Conservation (phyloP, 106 monocot species). For the Acanthochlamys bracteata region DNA sequence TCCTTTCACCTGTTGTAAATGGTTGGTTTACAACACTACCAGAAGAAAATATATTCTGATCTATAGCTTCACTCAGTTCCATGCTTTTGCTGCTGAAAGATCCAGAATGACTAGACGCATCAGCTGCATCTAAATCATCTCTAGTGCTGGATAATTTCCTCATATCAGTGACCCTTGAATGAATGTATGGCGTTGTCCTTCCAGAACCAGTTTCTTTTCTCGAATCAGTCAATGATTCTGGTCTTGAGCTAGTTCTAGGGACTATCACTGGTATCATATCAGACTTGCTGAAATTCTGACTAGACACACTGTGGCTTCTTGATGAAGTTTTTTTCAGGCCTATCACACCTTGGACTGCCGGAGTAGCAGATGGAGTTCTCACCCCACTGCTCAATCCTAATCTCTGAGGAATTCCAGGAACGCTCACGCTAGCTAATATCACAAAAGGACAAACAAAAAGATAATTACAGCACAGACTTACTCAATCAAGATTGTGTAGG, state of each 20-base stretch:
- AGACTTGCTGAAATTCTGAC: slow-evolving; percentile 38
- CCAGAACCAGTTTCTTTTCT: slow-evolving; percentile 35
- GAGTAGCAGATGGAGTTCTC: slow-evolving; percentile 29
- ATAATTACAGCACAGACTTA: not conserved
- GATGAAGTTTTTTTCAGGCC: slow-evolving; percentile 53
- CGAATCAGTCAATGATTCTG: slow-evolving; percentile 39
- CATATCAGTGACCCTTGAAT: slow-evolving; percentile 30
- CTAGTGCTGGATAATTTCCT: slow-evolving; percentile 26
- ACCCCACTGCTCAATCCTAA: slow-evolving; percentile 23
- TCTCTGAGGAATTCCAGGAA: slow-evolving; percentile 67
- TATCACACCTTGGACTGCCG: slow-evolving; percentile 19
- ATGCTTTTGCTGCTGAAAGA: slow-evolving; percentile 11
- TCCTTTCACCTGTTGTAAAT: slow-evolving; percentile 29
- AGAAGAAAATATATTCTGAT: slow-evolving; percentile 29
- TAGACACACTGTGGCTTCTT: slow-evolving; percentile 33
- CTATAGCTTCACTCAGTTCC: slow-evolving; percentile 26
- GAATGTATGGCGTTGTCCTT: slow-evolving; percentile 29
- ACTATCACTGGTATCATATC: slow-evolving; percentile 53
- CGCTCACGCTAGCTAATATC: slow-evolving; percentile 44
- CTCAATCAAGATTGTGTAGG: not conserved
- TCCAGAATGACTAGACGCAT: slow-evolving; percentile 12
- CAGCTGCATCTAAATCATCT: slow-evolving; percentile 33
- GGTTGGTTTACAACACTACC: slow-evolving; percentile 30
- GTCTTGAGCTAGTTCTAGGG: slow-evolving; percentile 58
- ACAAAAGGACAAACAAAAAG: not conserved